Evolutionary conservation across 2,329 filamentous ascomycete genomes (phyloP).

Genomic region (Volutella citrinella): DNA sequence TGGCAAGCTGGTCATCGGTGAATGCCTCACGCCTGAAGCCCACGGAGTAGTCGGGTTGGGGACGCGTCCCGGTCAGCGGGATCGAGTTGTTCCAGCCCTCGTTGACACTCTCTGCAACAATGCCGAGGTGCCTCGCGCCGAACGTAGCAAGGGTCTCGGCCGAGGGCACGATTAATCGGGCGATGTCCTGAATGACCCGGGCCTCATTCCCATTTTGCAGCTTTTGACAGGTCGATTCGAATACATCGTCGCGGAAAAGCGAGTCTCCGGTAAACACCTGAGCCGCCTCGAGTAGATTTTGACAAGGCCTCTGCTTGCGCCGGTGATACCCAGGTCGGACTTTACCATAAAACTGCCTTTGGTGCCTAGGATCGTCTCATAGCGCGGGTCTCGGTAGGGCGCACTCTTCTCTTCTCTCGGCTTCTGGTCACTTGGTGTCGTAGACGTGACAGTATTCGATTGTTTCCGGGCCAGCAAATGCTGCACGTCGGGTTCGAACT

Average conservation of each 20-base stretch:
- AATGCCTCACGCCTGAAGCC: constrained; percentile 41
- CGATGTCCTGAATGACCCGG: constrained; percentile 34
- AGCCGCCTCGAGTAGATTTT: neutral
- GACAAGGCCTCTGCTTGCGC: constrained; percentile 24
- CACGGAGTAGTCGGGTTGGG: constrained; percentile 43
- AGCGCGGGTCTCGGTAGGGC: constrained; percentile 34
- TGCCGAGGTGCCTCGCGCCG: constrained; percentile 14
- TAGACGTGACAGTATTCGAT: constrained; percentile 8
- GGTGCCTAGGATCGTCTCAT: constrained; percentile 30
- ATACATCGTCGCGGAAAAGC: constrained; percentile 37
- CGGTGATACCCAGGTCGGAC: constrained; percentile 28
- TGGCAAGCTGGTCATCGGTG: constrained; percentile 38
- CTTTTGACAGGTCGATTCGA: constrained; percentile 31
- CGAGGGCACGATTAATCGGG: constrained; percentile 35
- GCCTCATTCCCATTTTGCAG: constrained; percentile 34
- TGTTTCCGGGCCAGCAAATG: constrained; percentile 7
- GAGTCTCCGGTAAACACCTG: constrained; percentile 24
- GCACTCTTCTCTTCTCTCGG: constrained; percentile 36
- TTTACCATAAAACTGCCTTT: constrained; percentile 39
- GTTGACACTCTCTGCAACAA: constrained; percentile 39
- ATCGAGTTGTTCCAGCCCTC: constrained; percentile 40
- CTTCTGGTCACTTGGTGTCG: constrained; percentile 36
- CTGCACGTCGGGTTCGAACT: constrained; percentile 5
- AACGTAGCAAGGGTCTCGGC: constrained; percentile 30
- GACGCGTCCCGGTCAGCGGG: constrained; percentile 32